These are phyloP conservation scores for Articulospora tetracladia DNA, from an alignment of 495 filamentous ascomycete species.

Conservation along the genomic window DNA sequence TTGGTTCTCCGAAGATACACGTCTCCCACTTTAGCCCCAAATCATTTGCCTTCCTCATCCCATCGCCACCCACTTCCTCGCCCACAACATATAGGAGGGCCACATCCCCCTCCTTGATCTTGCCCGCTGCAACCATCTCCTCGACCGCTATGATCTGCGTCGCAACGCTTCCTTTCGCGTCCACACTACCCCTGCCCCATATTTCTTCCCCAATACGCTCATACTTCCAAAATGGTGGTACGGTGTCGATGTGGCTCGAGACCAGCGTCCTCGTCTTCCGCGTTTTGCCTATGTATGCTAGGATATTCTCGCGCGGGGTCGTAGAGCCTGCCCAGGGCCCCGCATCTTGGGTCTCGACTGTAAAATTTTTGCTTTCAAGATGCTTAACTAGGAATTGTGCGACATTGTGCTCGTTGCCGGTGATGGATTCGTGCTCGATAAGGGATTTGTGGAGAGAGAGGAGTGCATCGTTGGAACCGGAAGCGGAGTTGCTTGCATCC, in stretches of 20 bases:
- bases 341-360: slow-evolving; percentile 63
- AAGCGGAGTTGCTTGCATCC: neutral
- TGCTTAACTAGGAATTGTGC: slow-evolving; percentile 65
- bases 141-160: slow-evolving; percentile 67
- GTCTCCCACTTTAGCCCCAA: slow-evolving; percentile 51
- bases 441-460: slow-evolving; percentile 75
- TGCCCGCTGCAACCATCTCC: slow-evolving; percentile 47
- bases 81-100: slow-evolving; percentile 86
- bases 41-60: slow-evolving; percentile 69
- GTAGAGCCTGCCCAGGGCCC: slow-evolving; percentile 44
- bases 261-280: slow-evolving; percentile 63
- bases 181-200: slow-evolving; percentile 77
- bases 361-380: slow-evolving; percentile 60
- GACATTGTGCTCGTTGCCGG: slow-evolving; percentile 65
- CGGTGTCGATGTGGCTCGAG: slow-evolving; percentile 68
- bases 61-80: slow-evolving; percentile 77
- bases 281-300: slow-evolving; percentile 64
- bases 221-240: slow-evolving; percentile 72
- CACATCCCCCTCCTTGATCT: slow-evolving; percentile 44
- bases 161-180: slow-evolving; percentile 87
- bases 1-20: slow-evolving; percentile 90
- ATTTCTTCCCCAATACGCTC: slow-evolving; percentile 43
- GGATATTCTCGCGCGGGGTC: slow-evolving; percentile 63
- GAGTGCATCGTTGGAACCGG: slow-evolving; percentile 33
- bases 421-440: slow-evolving; percentile 71